Conservation (phyloP, 2,329 filamentous ascomycete genomes). For the Curvularia sp. region DNA sequence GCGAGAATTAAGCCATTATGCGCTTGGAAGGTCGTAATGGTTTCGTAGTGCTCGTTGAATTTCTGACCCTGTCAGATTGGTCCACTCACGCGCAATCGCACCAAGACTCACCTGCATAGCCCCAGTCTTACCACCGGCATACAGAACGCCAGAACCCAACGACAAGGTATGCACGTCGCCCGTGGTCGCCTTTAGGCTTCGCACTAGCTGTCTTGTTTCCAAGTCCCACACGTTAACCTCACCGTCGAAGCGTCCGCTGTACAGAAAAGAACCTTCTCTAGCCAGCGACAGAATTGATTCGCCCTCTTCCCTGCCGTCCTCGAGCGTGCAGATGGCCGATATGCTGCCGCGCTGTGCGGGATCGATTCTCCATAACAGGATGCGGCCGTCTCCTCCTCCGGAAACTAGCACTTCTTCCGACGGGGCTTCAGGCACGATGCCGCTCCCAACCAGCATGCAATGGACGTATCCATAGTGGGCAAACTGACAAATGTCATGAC, state of each 20-base stretch:
- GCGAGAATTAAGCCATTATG: constrained; percentile 88
- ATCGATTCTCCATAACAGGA: constrained; percentile 89
- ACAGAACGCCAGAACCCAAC: constrained; percentile 83
- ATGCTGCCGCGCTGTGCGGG: constrained; percentile 67
- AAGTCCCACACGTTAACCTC: constrained; percentile 96
- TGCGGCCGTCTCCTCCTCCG: constrained; percentile 89
- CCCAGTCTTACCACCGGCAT: constrained; percentile 90
- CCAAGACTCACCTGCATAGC: constrained; percentile 69
- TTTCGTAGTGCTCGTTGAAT: constrained; percentile 84
- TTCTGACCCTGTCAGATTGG: constrained; percentile 55
- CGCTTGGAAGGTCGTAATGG: constrained; percentile 77
- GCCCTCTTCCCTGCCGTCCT: constrained; percentile 65
- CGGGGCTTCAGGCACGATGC: constrained; percentile 72
- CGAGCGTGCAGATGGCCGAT: constrained; percentile 70
- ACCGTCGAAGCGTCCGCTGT: constrained; percentile 85
- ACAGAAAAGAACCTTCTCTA: constrained; percentile 89
- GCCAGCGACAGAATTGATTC: constrained; percentile 77
- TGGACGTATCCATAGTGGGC: constrained; percentile 96
- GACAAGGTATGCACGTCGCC: constrained; percentile 86
- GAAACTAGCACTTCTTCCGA: constrained; percentile 84
- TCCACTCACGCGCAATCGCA: neutral
- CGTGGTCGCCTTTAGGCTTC: constrained; percentile 81
- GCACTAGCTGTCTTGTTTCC: constrained; percentile 87
- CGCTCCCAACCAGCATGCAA: constrained; percentile 87
- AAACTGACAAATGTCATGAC: constrained; percentile 81